A percentile compares a stretch with the other conserved stretches of the same genome.
These are phyloP conservation scores for Ceratobasidium sp. DNA, from an alignment of 1,284 basidiomycete species.

Conservation along the genomic window DNA sequence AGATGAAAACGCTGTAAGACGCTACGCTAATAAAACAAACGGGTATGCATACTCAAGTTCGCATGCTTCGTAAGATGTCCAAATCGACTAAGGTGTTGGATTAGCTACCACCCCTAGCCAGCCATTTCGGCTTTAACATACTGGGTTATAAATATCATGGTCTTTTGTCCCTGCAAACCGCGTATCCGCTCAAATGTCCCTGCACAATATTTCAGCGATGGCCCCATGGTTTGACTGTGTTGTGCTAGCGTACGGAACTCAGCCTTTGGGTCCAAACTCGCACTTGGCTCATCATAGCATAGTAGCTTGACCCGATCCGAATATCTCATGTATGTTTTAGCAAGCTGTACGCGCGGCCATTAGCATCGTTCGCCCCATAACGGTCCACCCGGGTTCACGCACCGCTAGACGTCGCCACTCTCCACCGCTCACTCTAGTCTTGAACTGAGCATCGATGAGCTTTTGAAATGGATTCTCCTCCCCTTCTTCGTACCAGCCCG, in stretches of 20 bases:
- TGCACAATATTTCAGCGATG: slow-evolving; percentile 53
- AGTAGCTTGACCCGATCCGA: slow-evolving; percentile 69
- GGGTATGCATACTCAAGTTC: slow-evolving; percentile 45
- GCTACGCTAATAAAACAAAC: not conserved
- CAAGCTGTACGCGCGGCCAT: slow-evolving; percentile 57
- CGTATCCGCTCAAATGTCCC: slow-evolving; percentile 73
- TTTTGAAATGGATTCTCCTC: not conserved
- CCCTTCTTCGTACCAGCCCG: too few relatives aligned
- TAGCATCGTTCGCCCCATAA: not conserved
- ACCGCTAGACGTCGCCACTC: slow-evolving; percentile 43
- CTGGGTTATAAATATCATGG: slow-evolving; percentile 78
- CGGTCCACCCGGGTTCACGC: slow-evolving; percentile 63
- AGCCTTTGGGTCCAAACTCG: slow-evolving; percentile 69
- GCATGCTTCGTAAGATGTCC: slow-evolving; percentile 48
- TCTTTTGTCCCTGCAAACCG: slow-evolving; percentile 68
- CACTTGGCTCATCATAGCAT: slow-evolving; percentile 79
- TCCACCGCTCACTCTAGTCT: slow-evolving; percentile 23
- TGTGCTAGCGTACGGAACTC: slow-evolving; percentile 69
- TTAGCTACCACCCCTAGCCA: not conserved
- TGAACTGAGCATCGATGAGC: slow-evolving; percentile 7
- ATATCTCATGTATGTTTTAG: slow-evolving; percentile 80
- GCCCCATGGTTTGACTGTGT: too few relatives aligned
- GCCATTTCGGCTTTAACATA: not conserved
- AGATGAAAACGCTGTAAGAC: not conserved
- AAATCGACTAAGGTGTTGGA: slow-evolving; percentile 43